These are phyloP conservation scores for Shiraia bambusicola DNA, from an alignment of 2,329 filamentous ascomycete genomes.

Conservation along the genomic window DNA sequence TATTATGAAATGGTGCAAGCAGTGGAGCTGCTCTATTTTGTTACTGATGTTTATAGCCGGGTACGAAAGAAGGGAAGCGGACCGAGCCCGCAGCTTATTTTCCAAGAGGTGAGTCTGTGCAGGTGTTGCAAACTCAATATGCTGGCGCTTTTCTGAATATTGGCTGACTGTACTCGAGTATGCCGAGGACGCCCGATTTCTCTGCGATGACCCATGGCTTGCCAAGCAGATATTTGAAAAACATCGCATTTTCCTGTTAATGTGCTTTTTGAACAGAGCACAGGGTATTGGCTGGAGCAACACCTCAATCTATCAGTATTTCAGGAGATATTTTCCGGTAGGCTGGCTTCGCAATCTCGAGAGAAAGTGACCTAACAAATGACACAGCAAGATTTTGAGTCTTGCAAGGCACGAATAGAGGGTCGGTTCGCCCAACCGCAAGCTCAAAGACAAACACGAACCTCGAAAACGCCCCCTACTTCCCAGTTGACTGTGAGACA, in stretches of 20 bases:
- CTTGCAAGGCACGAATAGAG: slow-evolving; percentile 32
- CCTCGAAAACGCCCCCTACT: slow-evolving; percentile 12
- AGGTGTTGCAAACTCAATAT: neutral
- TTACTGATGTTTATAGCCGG: slow-evolving; percentile 58
- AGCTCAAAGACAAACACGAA: slow-evolving; percentile 10
- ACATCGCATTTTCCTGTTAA: slow-evolving; percentile 48
- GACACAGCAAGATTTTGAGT: slow-evolving; percentile 32
- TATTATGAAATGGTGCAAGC: slow-evolving; percentile 64
- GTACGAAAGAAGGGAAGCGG: slow-evolving; percentile 45
- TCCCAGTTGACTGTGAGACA: slow-evolving; percentile 4
- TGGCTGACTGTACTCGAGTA: slow-evolving; percentile 34
- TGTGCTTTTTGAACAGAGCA: slow-evolving; percentile 48
- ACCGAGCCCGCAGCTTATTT: slow-evolving; percentile 43
- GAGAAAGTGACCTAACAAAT: slow-evolving; percentile 6
- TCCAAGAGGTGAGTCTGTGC: slow-evolving; percentile 38
- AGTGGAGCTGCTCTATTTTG: slow-evolving; percentile 63
- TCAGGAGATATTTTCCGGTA: slow-evolving; percentile 44
- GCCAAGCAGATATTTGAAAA: slow-evolving; percentile 36
- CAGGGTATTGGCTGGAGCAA: slow-evolving; percentile 49
- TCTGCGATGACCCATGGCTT: slow-evolving; percentile 23
- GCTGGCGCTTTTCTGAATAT: neutral
- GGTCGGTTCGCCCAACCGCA: slow-evolving; percentile 26
- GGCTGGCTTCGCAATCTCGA: neutral
- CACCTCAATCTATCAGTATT: slow-evolving; percentile 46
- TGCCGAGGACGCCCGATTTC: slow-evolving; percentile 36